Percentiles rank a stretch among this genome's conserved stretches.
Evolutionary conservation across 495 filamentous ascomycete species (phyloP).

Genomic region (Penicillium parvum): DNA sequence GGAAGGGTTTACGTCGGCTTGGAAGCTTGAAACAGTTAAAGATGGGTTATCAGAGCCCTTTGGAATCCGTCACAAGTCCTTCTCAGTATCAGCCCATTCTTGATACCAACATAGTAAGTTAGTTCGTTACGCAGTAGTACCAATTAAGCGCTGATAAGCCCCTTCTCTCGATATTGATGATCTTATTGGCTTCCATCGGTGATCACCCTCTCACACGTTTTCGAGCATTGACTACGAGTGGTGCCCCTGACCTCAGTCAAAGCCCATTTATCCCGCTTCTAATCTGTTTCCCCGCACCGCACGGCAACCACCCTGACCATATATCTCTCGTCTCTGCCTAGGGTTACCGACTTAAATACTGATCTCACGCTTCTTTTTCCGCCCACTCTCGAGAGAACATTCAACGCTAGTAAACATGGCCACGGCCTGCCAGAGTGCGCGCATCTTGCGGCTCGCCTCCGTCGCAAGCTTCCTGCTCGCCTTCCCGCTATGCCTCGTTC

Average conservation of each 20-base stretch:
- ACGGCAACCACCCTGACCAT: not conserved
- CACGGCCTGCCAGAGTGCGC: not conserved
- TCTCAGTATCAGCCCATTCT: too few relatives aligned
- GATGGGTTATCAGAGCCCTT: not conserved
- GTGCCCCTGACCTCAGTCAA: not conserved
- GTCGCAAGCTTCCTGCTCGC: conserved; percentile 1
- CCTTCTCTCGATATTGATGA: not conserved
- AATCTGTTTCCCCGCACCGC: not conserved
- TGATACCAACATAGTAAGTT: not conserved
- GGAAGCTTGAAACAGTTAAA: not conserved
- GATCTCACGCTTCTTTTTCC: not conserved
- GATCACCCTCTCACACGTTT: not conserved
- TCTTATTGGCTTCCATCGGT: not conserved
- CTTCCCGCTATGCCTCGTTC: conserved; percentile 1
- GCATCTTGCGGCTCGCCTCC: not conserved
- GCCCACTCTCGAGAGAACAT: not conserved
- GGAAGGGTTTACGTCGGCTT: not conserved
- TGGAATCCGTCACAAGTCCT: too few relatives aligned
- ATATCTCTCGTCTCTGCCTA: not conserved
- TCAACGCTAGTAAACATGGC: not conserved
- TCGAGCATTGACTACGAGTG: not conserved
- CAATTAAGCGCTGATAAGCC: not conserved
- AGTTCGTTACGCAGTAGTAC: not conserved
- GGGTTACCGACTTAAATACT: not conserved
- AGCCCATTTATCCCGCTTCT: not conserved